Evolutionary conservation across 176 grass and related monocot genomes (phyloP), one percentile per base, ranked within the genome.

Genomic region (Thinopyrum elongatum): DNA sequence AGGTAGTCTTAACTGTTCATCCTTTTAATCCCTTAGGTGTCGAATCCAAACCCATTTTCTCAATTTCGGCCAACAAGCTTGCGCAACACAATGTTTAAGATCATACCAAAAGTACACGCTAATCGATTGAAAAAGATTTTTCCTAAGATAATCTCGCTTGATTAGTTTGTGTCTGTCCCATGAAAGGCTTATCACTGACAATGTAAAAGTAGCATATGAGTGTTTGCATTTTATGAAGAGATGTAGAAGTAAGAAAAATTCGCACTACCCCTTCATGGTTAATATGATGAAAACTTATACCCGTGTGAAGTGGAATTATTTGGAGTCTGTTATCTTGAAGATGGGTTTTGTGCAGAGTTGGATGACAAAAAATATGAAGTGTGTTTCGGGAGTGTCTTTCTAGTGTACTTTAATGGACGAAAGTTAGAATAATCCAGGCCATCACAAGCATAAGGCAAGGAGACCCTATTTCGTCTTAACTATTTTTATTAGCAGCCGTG

Each of bases 131-230:
- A 21, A 21, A 21, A 21, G 17, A 57, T 57, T 21, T 6, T 51
- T 4, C 2, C 19, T 2, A 2, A 22, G 0, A 21, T 57, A 8
- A 57, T 57, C 19, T 8, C 2, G 2, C 19, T 8, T 8, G 19
- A 57, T 8, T 2, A 57, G 17, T 8, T 0, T 21, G 0, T 3
- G 19, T 57, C 2, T 8, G 19, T 57, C 2, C 0, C 2, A 0
- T 7, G 19, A 21, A 21, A 57, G 53, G 5, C 7, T 21, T 21
- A 22, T 57, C 19, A 21, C 1, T 22, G 17, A 7, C 17, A 55
- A 55, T 55, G 53, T 57, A 8, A 57, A 2, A 3, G 6, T 8
- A 21, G 19, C 7, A 57, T 57, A 21, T 22, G 19, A 22, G 6
- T 8, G 16, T 21, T 57, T 57, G 0, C 6, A 17, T 55, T 55